These are phyloP conservation scores for Encephalitozoon cuniculi DNA, from an alignment of 371 early-diverging fungal species.

Conservation along the genomic window DNA sequence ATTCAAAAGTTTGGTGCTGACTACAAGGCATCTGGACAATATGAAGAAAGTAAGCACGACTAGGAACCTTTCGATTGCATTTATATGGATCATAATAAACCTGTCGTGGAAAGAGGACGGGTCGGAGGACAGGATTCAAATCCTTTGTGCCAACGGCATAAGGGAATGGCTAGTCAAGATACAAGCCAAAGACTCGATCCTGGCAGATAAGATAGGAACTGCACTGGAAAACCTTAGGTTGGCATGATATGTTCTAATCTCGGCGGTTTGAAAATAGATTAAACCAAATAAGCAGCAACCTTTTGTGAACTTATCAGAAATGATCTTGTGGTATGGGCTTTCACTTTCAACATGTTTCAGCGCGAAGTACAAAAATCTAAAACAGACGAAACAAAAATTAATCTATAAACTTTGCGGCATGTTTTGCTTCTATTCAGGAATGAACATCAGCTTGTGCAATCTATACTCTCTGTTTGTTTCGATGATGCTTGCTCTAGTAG, in stretches of 20 bases:
- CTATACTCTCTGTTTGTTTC: not conserved
- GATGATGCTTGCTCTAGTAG: not conserved
- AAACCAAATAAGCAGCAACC: not conserved
- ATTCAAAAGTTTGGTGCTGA: slow-evolving; percentile 12
- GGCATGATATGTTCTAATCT: not conserved
- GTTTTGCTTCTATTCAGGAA: not conserved
- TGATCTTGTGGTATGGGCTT: too few species aligned
- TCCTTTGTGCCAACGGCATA: not conserved
- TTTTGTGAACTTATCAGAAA: not conserved
- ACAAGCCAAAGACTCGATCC: not conserved
- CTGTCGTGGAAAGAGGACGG: slow-evolving; percentile 29
- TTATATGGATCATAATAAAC: slow-evolving; percentile 36
- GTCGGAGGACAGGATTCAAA: slow-evolving; percentile 1
- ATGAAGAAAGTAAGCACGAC: slow-evolving; percentile 18
- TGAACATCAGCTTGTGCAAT: not conserved
- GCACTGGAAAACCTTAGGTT: slow-evolving; percentile 26
- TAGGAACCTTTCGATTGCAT: not conserved
- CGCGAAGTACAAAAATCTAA: not conserved
- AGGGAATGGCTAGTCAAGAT: slow-evolving; percentile 1
- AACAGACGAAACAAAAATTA: not conserved
- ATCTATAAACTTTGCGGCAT: not conserved
- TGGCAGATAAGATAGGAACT: slow-evolving; percentile 32
- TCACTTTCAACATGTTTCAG: not conserved
- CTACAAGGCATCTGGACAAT: not conserved
- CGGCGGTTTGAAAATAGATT: not conserved